Percentiles rank a stretch among this genome's conserved stretches.
Conservation (phyloP, 2,329 filamentous ascomycete genomes). For the Colletotrichum sp. region DNA sequence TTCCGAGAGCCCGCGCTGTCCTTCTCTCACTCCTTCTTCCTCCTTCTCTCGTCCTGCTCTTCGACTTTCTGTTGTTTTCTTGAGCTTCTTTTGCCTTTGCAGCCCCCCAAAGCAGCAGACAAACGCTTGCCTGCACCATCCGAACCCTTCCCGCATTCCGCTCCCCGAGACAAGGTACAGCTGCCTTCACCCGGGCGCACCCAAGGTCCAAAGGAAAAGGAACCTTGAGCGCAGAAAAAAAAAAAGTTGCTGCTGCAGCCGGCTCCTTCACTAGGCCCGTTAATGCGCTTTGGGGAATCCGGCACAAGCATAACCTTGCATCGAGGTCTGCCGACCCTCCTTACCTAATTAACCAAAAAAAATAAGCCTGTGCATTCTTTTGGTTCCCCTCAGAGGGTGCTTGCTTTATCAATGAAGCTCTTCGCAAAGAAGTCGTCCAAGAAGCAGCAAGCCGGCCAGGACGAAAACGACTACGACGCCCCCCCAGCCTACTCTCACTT, state of each 20-base stretch:
- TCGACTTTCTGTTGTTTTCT: background rate
- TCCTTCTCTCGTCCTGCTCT: background rate
- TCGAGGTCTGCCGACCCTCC: conserved; percentile 25
- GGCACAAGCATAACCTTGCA: conserved; percentile 25
- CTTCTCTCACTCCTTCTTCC: background rate
- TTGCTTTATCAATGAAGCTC: conserved; percentile 53
- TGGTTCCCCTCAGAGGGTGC: conserved; percentile 18
- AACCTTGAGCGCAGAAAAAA: background rate
- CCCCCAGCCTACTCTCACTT: background rate
- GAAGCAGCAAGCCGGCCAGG: conserved; percentile 35
- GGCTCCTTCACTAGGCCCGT: conserved; percentile 21
- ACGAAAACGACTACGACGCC: conserved; percentile 40
- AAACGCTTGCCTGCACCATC: background rate
- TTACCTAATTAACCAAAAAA: conserved; percentile 30
- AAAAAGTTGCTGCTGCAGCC: conserved; percentile 4
- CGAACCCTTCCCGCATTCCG: background rate
- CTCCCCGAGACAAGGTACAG: conserved; percentile 2
- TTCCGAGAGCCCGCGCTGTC: background rate
- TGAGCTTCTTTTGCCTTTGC: background rate
- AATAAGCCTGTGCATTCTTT: conserved; percentile 20
- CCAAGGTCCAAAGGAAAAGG: background rate
- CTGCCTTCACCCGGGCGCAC: background rate
- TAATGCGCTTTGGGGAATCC: conserved; percentile 19
- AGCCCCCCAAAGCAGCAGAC: background rate
- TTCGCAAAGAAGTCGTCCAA: conserved; percentile 53